Base-by-base conservation (phyloP, 768 basidiomycete genomes). In the Kwoniella dejecticola region DNA sequence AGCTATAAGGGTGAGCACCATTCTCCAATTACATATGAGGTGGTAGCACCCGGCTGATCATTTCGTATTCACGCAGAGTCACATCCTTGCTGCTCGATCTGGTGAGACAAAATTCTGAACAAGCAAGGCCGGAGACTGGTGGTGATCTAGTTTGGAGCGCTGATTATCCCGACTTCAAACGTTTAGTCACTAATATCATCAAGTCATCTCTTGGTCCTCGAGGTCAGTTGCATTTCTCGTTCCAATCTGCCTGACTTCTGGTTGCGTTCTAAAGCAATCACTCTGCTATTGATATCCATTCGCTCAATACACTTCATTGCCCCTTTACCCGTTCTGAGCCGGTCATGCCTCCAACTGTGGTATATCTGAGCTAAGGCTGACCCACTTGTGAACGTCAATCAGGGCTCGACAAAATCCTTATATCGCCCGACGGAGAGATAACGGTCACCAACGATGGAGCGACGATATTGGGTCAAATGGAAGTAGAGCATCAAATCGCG, bases 381-480 rank as follows among this genome's bases (percentile, higher is more conserved):
- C n/a, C n/a, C n/a, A n/a, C n/a, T n/a, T n/a, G n/a, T n/a, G n/a
- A n/a, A n/a, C n/a, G n/a, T n/a, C n/a, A n/a, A n/a, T n/a, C 64
- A 95, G 92, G 95, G 44, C 85, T 97, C 53, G 80, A 81, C 71
- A 81, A 81, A 72, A 80, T 81, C 70, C 69, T 81, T 60, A 80
- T 81, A 63, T 79, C 77, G 27, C 88, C 94, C 21, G 96, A 98
- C 82, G 96, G 96, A 49, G 96, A 99, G 72, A 98, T 99, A 74
- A 98, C 94, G 30, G 95, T 98, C 36, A 98, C 96, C 13, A 99
- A 99, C 80, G 96, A 99, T 80, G 96, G 96, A 50, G 96, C 96
- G 5, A 99, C 96, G 23, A 99, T 99, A 70, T 83, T 99, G 58
- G 86, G 92, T 23, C 95, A 97, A 82, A 97, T 99, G 93, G 91